Base-by-base conservation (phyloP, 768 basidiomycete genomes). In the Cubamyces lactineus region DNA sequence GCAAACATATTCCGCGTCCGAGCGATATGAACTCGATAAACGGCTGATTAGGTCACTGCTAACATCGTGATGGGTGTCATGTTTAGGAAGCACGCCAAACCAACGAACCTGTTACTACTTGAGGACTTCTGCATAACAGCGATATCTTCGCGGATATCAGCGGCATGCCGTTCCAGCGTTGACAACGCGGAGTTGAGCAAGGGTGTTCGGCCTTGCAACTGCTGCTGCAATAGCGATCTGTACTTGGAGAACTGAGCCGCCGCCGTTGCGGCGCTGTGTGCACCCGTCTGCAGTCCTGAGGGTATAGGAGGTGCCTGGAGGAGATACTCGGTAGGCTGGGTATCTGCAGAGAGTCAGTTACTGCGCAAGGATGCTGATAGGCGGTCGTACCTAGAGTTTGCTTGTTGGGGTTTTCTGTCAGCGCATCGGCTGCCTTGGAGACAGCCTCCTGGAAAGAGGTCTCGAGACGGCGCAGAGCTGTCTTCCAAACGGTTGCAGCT, bases 121-220 rank as follows among this genome's bases (percentile, higher is more conserved):
- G 77, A 77, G 11, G 76, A 77, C 7, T 75, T 75, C 21, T 73
- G 72, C 52, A 82, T 79, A 15, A 82, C 74, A 54, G 75, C 75
- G 2, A 92, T 74, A 71, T 94, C 91, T 19, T 80, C 76, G 60
- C 86, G 84, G 47, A 93, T 75, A 13, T 77, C 74, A 46, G 76
- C 69, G 15, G 88, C 86, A 66, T 84, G 83, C 34, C 75, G 78
- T 64, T 94, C 92, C 12, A 92, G 74, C 2, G 75, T 78, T 8
- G 71, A 73, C 61, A 94, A 70, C 13, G 89, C 79, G 21, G 79
- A 75, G 59, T 91, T 80, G 26, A 93, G 73, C 45, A 84, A 72
- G 0, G 84, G 78, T 12, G 88, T 88, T 41, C 91, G 84, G 19
- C 86, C 85, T 21, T 80, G 66, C n/a, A 93, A 75, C 63, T 88